Conservation (phyloP, 768 basidiomycete species). For the Agrocybe pediades region DNA sequence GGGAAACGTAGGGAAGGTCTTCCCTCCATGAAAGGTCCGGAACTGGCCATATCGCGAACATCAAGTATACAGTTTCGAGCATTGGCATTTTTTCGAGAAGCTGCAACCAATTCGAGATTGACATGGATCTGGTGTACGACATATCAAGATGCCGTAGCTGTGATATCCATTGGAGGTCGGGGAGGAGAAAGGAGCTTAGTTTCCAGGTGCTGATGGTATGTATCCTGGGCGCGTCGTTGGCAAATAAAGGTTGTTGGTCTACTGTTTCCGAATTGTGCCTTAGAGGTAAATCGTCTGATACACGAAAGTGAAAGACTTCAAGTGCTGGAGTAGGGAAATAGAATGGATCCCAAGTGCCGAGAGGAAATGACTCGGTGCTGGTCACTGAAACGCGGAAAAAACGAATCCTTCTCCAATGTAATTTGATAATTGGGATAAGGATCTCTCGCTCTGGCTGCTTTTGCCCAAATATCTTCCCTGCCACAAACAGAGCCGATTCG, state of each 20-base stretch:
- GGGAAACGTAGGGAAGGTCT: neutral
- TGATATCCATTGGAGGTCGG: neutral
- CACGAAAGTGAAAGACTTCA: neutral
- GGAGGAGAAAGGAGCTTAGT: neutral
- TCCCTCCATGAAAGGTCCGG: neutral
- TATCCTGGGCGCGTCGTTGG: conserved; percentile 1
- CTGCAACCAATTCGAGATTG: neutral
- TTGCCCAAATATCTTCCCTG: neutral
- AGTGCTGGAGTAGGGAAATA: conserved; percentile 1
- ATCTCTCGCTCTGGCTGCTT: neutral
- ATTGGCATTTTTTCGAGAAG: neutral
- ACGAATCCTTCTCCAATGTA: neutral
- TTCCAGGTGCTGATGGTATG: neutral
- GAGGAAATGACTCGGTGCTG: neutral
- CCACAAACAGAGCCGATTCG: neutral
- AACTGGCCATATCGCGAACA: neutral
- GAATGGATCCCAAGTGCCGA: neutral
- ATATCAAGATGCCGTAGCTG: conserved; percentile 1
- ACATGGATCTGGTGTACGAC: neutral
- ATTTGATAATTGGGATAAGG: neutral
- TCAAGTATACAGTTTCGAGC: neutral
- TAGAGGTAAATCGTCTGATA: neutral
- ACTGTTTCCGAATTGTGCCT: neutral
- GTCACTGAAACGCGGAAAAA: neutral
- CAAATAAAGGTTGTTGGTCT: neutral